Evolutionary conservation across 768 basidiomycete species (phyloP).

Genomic region (Cystobasidium onofrii): DNA sequence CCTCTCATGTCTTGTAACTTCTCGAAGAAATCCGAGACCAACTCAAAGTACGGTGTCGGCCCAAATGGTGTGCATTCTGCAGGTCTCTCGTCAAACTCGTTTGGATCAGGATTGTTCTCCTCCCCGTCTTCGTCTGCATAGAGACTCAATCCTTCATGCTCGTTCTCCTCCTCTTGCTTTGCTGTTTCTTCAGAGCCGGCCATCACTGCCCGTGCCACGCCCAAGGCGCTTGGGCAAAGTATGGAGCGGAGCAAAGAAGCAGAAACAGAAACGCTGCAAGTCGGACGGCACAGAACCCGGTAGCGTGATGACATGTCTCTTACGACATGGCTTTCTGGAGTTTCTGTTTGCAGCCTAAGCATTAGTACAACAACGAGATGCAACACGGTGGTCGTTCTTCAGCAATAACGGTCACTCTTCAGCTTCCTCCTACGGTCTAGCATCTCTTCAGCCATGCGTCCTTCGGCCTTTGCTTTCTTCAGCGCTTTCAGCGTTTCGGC

Average conservation of each 20-base stretch:
- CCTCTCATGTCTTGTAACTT: conserved; percentile 19
- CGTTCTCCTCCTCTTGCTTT: neutral
- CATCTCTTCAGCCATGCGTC: conserved; percentile 54
- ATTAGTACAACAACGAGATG: too few species aligned
- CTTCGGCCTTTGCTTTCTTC: conserved; percentile 68
- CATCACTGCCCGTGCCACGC: neutral
- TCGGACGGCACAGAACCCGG: too few species aligned
- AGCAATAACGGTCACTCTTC: conserved; percentile 52
- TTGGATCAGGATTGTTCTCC: conserved; percentile 2
- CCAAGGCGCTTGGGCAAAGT: neutral
- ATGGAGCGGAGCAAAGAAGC: neutral
- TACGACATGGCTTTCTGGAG: neutral
- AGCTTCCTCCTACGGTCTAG: conserved; percentile 72
- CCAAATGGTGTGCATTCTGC: conserved; percentile 24
- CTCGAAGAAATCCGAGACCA: conserved; percentile 32
- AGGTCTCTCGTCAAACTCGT: conserved; percentile 28
- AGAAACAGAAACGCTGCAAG: too few species aligned
- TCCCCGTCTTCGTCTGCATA: conserved; percentile 18
- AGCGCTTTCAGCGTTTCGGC: conserved; percentile 67
- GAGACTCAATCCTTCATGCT: neutral
- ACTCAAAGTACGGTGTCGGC: conserved; percentile 20
- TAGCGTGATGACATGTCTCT: too few species aligned
- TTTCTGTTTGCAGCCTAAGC: too few species aligned
- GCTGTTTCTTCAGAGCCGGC: neutral
- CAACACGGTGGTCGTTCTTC: neutral